Conservation (phyloP, 2,329 filamentous ascomycete genomes). For the Myrmaecium sp. region DNA sequence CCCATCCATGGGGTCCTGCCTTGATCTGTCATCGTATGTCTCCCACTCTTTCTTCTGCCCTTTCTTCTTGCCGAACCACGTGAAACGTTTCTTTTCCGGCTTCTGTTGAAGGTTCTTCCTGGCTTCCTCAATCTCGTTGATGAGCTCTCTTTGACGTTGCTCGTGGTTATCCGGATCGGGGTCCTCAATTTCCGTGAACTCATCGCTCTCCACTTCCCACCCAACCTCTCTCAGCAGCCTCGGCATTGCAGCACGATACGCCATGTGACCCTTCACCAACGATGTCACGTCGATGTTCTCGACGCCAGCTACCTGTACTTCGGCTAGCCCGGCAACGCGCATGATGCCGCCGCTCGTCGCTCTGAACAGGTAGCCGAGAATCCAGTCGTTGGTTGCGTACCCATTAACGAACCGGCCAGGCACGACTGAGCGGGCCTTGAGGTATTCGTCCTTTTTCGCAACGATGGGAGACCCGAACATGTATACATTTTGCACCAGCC, state of each 20-base stretch:
- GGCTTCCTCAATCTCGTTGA: constrained; percentile 92
- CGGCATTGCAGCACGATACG: constrained; percentile 87
- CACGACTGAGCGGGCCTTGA: constrained; percentile 66
- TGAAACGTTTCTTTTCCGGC: constrained; percentile 51
- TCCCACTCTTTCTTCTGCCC: constrained; percentile 81
- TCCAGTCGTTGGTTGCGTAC: constrained; percentile 93
- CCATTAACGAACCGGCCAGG: constrained; percentile 89
- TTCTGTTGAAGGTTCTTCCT: constrained; percentile 72
- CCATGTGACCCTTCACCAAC: constrained; percentile 83
- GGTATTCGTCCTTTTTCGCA: constrained; percentile 77
- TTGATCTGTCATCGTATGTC: constrained; percentile 62
- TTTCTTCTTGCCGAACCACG: constrained; percentile 71
- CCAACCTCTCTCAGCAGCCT: constrained; percentile 71
- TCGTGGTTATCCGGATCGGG: constrained; percentile 88
- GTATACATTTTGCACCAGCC: constrained; percentile 87
- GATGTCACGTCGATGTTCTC: constrained; percentile 85
- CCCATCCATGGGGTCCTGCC: constrained; percentile 21
- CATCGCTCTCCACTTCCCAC: constrained; percentile 81
- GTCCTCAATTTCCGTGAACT: constrained; percentile 93
- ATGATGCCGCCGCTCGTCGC: constrained; percentile 85
- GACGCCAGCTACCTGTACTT: constrained; percentile 63
- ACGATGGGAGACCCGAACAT: constrained; percentile 87
- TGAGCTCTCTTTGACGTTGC: constrained; percentile 75
- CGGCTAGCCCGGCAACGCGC: constrained; percentile 66
- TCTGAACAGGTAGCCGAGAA: constrained; percentile 86